Conservation (phyloP, 306 rosid genomes). For the Trichosanthes cucumerina region DNA sequence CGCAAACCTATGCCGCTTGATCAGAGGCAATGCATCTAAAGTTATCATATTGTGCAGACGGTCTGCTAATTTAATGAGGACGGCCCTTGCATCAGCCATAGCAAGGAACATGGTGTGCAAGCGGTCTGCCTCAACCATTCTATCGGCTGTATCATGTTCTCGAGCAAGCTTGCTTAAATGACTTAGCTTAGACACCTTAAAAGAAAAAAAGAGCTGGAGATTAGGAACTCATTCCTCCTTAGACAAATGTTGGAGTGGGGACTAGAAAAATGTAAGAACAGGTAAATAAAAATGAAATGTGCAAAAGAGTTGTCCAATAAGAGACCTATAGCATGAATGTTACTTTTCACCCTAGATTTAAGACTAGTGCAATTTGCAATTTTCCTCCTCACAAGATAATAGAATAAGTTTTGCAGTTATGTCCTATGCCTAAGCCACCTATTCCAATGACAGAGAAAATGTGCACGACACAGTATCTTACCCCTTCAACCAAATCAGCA, state of each 20-base stretch:
- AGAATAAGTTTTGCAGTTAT: neutral
- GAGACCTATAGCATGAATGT: neutral
- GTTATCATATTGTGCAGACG: slow-evolving; percentile 95
- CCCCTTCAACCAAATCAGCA: slow-evolving; percentile 90
- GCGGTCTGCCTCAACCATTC: slow-evolving; percentile 83
- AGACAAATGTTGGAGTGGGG: neutral
- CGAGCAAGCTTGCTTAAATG: slow-evolving; percentile 95
- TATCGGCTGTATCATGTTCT: slow-evolving; percentile 72
- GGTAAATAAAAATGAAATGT: neutral
- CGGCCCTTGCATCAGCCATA: slow-evolving; percentile 97
- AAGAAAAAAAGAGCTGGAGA: slow-evolving; percentile 6
- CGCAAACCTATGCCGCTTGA: slow-evolving; percentile 81
- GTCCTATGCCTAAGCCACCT: neutral
- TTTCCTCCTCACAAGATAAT: neutral
- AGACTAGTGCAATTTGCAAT: neutral
- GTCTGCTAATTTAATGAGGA: slow-evolving; percentile 87
- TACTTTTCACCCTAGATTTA: neutral
- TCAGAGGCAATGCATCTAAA: slow-evolving; percentile 58
- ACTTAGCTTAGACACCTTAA: slow-evolving; percentile 85
- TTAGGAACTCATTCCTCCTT: slow-evolving; percentile 9
- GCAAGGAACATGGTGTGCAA: slow-evolving; percentile 97
- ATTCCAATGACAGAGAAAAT: neutral
- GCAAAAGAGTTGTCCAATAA: neutral
- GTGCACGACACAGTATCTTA: slow-evolving; percentile 17
- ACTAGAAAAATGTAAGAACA: neutral